Percentiles rank a stretch among this genome's conserved stretches.
phyloP scores from a whole-genome alignment of 169 alveolate species.

The Plasmodium yoelii region DNA sequence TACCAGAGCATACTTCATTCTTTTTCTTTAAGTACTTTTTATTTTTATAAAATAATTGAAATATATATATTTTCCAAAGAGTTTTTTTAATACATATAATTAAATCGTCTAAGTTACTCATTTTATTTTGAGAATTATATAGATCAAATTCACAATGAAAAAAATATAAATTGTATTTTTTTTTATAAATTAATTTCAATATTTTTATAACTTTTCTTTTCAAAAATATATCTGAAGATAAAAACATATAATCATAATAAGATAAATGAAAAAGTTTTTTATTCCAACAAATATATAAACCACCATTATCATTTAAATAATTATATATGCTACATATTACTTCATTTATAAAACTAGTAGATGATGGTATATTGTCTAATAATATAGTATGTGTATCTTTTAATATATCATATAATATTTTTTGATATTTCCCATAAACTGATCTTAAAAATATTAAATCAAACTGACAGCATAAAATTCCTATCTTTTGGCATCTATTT shows the following conservation, averaged over 20 bases:
- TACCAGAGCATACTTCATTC: neutral
- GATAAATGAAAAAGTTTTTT: constrained; percentile 54
- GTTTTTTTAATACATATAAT: constrained; percentile 40
- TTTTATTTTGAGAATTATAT: constrained; percentile 38
- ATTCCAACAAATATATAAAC: constrained; percentile 66
- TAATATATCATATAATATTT: constrained; percentile 38
- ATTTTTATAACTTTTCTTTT: constrained; percentile 72
- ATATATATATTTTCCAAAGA: constrained; percentile 61
- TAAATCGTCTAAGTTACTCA: constrained; percentile 69
- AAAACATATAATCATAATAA: constrained; percentile 67
- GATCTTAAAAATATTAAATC: constrained; percentile 73
- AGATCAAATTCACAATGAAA: constrained; percentile 68
- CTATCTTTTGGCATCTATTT: constrained; percentile 49
- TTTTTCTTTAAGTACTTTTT: constrained; percentile 12
- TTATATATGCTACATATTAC: constrained; percentile 34
- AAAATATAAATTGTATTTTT: constrained; percentile 53
- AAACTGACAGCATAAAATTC: constrained; percentile 39
- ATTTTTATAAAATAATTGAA: constrained; percentile 45
- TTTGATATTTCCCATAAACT: constrained; percentile 73
- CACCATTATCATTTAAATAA: constrained; percentile 71
- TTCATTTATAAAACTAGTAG: constrained; percentile 42
- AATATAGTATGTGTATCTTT: constrained; percentile 64
- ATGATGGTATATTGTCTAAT: constrained; percentile 51
- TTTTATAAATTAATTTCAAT: constrained; percentile 57
- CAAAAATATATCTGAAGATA: constrained; percentile 62